A percentile compares a stretch with the other conserved stretches of the same genome.
Evolutionary conservation across 139 green algal genomes (phyloP).

Genomic region (Chlorella sp.): DNA sequence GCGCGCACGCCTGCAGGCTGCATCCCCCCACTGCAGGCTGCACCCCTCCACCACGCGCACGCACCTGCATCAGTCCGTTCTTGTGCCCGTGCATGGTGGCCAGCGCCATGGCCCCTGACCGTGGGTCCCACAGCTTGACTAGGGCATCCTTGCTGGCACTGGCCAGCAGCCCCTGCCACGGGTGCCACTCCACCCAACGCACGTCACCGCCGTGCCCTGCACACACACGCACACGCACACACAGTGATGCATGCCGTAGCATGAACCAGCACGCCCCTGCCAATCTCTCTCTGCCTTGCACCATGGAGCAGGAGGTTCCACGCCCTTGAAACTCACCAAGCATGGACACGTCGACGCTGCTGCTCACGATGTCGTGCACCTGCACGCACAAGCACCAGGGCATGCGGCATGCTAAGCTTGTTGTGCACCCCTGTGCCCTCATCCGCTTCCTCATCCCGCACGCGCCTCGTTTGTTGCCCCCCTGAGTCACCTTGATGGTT

Average conservation of each 20-base stretch:
- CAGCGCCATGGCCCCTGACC: conserved; percentile 23
- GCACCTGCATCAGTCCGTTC: conserved; percentile 59
- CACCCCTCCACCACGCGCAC: neutral
- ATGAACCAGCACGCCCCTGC: too few species aligned
- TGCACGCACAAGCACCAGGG: neutral
- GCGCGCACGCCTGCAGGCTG: neutral
- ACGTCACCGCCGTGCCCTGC: conserved; percentile 88
- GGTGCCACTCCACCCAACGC: conserved; percentile 88
- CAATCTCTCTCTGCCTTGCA: too few species aligned
- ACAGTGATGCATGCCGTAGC: too few species aligned
- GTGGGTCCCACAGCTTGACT: conserved; percentile 90
- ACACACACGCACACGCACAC: too few species aligned
- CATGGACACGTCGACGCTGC: too few species aligned
- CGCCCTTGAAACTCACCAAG: too few species aligned
- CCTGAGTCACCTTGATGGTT: conserved; percentile 58
- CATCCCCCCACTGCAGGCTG: neutral
- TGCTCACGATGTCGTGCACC: too few species aligned
- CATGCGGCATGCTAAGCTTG: neutral
- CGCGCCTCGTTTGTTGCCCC: too few species aligned
- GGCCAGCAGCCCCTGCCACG: conserved; percentile 66
- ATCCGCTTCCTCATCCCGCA: too few species aligned
- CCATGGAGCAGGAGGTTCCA: too few species aligned
- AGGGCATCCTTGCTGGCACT: conserved; percentile 76
- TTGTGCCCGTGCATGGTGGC: conserved; percentile 86
- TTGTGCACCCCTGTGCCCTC: too few species aligned